Base-by-base conservation (phyloP, 2,329 filamentous ascomycete genomes). In the Phyllosticta citrichinensis region DNA sequence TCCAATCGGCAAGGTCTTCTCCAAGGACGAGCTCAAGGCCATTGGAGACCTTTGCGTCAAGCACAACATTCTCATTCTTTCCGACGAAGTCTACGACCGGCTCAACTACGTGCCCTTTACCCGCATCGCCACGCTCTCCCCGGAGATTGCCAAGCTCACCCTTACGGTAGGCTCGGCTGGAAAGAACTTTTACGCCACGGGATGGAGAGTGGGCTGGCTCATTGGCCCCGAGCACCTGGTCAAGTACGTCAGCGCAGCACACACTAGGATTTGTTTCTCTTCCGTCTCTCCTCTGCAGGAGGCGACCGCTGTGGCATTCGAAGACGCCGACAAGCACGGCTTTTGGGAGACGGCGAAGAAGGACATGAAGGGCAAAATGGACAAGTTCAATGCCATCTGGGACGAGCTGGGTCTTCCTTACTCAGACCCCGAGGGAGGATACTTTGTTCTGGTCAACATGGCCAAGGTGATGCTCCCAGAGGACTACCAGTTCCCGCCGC, bases 141-240 rank as follows among this genome's bases (percentile, higher is more conserved):
- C 92, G 0, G 91, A 97, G 73, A 85, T 97, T 57, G 91, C 91
- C 67, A 84, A 84, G 62, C 81, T 96, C 66, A 97, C 94, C 4
- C 76, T 99, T 56, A 97, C 94, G 0, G 94, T 99, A 30, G 94
- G 94, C 20, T 96, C 91, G 0, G 94, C 91, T 1, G 94, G 94
- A 68, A 99, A 99, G 82, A 95, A 94, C 79, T 99, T 99, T 76
- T 97, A 97, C 71, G 91, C 90, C 61, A 99, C 94, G 0, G 94
- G 94, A 55, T 99, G 94, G 94, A 87, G 94, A 62, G 92, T 97
- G 66, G 89, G 94, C 60, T 99, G 93, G 86, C 80, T 99, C 47
- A 94, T 97, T 70, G 94, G 94, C 0, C 91, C 89, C 0, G 84
- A 90, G 58, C 84, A 96, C 63, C 80, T 97, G 58, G 91, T 97